Conservation (phyloP, 768 basidiomycete species). For the Termitomyces titanicus region DNA sequence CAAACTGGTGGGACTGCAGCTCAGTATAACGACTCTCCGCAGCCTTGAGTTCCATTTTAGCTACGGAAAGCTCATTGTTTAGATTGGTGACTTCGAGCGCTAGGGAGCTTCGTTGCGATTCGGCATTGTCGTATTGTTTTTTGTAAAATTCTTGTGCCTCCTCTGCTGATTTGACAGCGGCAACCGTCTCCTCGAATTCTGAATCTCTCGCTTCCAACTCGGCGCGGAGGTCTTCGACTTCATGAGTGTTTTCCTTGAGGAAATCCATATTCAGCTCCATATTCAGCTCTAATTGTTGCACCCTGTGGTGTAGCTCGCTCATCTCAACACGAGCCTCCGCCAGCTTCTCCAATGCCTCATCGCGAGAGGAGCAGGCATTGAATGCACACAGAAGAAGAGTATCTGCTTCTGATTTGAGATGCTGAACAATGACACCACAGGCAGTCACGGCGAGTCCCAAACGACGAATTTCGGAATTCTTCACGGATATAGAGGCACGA, state of each 20-base stretch:
- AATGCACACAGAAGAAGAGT: slow-evolving; percentile 1
- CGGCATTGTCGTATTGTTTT: slow-evolving; percentile 50
- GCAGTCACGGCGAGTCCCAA: slow-evolving; percentile 30
- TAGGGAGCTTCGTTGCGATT: slow-evolving; percentile 65
- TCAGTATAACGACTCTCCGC: slow-evolving; percentile 58
- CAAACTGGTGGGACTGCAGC: slow-evolving; percentile 66
- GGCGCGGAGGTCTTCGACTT: slow-evolving; percentile 33
- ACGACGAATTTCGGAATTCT: slow-evolving; percentile 27
- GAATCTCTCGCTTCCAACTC: slow-evolving; percentile 29
- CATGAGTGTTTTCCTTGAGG: slow-evolving; percentile 33
- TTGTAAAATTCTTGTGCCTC: slow-evolving; percentile 36
- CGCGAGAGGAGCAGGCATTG: slow-evolving; percentile 3
- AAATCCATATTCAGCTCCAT: slow-evolving; percentile 28
- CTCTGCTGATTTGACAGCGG: slow-evolving; percentile 23
- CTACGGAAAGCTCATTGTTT: slow-evolving; percentile 50
- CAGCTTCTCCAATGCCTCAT: slow-evolving; percentile 11
- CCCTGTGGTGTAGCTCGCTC: slow-evolving; percentile 17
- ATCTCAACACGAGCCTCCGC: slow-evolving; percentile 18
- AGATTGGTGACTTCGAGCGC: slow-evolving; percentile 62
- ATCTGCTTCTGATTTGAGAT: slow-evolving; percentile 29
- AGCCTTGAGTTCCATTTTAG: slow-evolving; percentile 49
- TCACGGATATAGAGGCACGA: slow-evolving; percentile 17
- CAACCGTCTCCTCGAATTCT: slow-evolving; percentile 28
- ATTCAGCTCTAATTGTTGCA: slow-evolving; percentile 25
- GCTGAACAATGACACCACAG: slow-evolving; percentile 37